These are phyloP conservation scores for Albatrellus sp. DNA, from an alignment of 1,284 basidiomycete genomes.

Conservation along the genomic window DNA sequence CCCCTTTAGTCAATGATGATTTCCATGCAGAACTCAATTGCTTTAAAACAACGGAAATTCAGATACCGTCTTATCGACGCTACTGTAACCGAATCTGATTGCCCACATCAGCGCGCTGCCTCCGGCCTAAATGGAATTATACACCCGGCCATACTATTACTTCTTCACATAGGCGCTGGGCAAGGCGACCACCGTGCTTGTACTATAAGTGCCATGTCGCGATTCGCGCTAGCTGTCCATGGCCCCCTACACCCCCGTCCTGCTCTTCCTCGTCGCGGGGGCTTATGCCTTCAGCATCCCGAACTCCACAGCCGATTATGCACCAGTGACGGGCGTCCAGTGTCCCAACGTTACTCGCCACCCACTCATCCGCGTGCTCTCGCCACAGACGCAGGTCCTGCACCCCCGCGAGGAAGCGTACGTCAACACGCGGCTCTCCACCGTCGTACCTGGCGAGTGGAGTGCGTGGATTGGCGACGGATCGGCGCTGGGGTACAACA, in stretches of 20 bases:
- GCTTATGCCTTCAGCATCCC: neutral
- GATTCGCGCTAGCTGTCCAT: neutral
- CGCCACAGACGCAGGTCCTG: conserved; percentile 36
- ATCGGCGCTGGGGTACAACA: conserved; percentile 37
- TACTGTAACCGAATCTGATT: too few species aligned
- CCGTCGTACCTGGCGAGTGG: conserved; percentile 38
- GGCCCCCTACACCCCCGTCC: conserved; percentile 1
- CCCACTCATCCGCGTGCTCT: conserved; percentile 38
- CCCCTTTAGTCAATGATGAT: too few species aligned
- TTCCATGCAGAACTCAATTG: too few species aligned
- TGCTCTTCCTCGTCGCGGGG: conserved; percentile 2
- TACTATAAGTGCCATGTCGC: too few species aligned
- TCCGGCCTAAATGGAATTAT: too few species aligned
- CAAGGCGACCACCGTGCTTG: too few species aligned
- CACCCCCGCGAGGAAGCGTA: conserved; percentile 37
- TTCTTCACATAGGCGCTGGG: too few species aligned
- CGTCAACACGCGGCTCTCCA: conserved; percentile 27
- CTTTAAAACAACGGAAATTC: too few species aligned
- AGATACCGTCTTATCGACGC: too few species aligned
- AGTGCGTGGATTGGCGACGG: conserved; percentile 44
- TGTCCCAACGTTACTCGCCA: conserved; percentile 36
- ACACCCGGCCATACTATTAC: too few species aligned
- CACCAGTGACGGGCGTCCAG: conserved; percentile 31
- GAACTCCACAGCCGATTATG: conserved; percentile 31
- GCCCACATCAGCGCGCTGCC: too few species aligned